Conservation (phyloP, 192 early-diverging fungal species). For the Podila verticillata region DNA sequence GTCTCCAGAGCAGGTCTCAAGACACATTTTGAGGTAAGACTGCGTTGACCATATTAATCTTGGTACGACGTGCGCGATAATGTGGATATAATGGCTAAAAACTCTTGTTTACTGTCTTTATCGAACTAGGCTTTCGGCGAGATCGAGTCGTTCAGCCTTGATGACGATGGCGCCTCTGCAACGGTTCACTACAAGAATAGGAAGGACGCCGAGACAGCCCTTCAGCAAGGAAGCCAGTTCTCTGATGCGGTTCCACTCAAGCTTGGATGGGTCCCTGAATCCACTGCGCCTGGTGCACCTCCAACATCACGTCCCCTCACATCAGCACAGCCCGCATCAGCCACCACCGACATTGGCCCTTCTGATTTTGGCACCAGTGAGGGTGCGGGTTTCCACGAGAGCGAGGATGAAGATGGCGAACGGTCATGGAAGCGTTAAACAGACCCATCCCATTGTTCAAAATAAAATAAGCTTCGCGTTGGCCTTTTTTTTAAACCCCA, state of each 20-base stretch:
- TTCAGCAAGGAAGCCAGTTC: constrained; percentile 33
- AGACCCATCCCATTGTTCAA: too few relatives aligned
- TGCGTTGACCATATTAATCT: not conserved
- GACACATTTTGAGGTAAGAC: constrained; percentile 73
- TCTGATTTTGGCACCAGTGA: not conserved
- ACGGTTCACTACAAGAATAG: constrained; percentile 65
- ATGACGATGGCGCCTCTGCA: constrained; percentile 52
- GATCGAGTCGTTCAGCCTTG: constrained; percentile 54
- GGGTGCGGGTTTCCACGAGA: constrained; percentile 1
- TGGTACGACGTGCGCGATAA: not conserved
- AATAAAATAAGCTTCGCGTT: not conserved
- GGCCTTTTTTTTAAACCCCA: too few relatives aligned
- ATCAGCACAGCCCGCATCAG: not conserved
- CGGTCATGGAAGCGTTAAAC: constrained; percentile 57
- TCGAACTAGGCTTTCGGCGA: constrained; percentile 57
- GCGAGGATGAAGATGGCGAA: constrained; percentile 51
- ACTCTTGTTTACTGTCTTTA: not conserved
- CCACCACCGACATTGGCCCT: too few relatives aligned
- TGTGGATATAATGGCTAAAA: not conserved
- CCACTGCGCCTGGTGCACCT: constrained; percentile 7
- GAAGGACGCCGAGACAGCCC: constrained; percentile 66
- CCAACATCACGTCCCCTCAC: not conserved
- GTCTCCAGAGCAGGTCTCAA: constrained; percentile 57
- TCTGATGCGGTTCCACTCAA: constrained; percentile 29
- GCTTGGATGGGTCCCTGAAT: constrained; percentile 36